phyloP scores from a whole-genome alignment of 768 basidiomycete species.

The Sarcodon sp. region DNA sequence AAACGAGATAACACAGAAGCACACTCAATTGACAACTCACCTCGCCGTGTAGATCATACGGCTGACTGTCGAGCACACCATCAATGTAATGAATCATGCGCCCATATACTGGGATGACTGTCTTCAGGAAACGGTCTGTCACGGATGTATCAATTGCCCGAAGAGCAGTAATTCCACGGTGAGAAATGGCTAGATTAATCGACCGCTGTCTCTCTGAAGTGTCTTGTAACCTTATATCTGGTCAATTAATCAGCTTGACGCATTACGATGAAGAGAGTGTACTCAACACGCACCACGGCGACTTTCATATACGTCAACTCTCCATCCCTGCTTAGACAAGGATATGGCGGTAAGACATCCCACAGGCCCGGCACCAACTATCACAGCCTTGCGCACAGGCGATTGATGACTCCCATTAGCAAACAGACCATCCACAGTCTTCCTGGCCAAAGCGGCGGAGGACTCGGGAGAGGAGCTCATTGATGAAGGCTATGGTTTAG shows the following conservation, averaged over 20 bases:
- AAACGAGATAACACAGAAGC: conserved; percentile 1
- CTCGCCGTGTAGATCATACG: conserved; percentile 83
- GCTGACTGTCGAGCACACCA: conserved; percentile 69
- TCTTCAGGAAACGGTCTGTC: conserved; percentile 57
- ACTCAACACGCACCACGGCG: conserved; percentile 43
- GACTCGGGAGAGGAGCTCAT: too few relatives aligned
- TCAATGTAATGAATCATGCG: conserved; percentile 83
- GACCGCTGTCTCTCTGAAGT: conserved; percentile 64
- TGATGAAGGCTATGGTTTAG: too few relatives aligned
- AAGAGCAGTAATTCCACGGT: conserved; percentile 84
- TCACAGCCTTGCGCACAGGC: conserved; percentile 32
- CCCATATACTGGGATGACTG: conserved; percentile 88
- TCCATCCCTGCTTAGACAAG: conserved; percentile 80
- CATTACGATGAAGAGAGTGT: conserved; percentile 7
- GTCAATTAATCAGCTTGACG: conserved; percentile 1
- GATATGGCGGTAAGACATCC: conserved; percentile 85
- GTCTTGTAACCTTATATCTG: conserved; percentile 67
- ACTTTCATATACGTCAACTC: conserved; percentile 67
- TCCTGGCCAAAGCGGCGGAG: neutral
- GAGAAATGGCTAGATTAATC: conserved; percentile 93
- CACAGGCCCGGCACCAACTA: conserved; percentile 88
- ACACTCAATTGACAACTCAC: conserved; percentile 27
- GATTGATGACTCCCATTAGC: neutral
- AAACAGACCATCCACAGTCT: neutral
- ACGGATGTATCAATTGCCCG: conserved; percentile 63